Evolutionary conservation across 2,329 filamentous ascomycete genomes (phyloP), one percentile per base, ranked within the genome.

Genomic region (Arthrinium puccinioides): DNA sequence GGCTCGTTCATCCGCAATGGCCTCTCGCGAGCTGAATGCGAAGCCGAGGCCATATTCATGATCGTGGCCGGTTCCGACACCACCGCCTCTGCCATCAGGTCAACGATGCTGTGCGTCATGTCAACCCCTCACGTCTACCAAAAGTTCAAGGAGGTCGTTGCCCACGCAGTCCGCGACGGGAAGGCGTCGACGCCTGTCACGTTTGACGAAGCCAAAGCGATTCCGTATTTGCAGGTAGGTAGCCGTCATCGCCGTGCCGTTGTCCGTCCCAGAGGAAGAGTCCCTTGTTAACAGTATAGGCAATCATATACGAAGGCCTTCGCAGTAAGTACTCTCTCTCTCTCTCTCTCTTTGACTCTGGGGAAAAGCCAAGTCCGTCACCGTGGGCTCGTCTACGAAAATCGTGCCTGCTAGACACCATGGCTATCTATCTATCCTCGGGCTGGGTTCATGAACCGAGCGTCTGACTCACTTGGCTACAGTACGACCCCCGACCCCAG

Each of bases 91-190:
- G 61, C 62, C 3, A 59, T 76, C 5, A 62, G 68, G 2, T 55
- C 61, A 23, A 70, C 63, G 3, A 36, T 76, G 35, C 60, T 74
- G 14, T 62, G 70, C 48, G 49, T 75, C 35, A 59, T 66, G 14
- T 66, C 63, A 10, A 64, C 61, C 16, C 70, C 69, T 0, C 52
- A 54, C 1, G 60, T 69, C 1, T 64, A 69, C 37, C 42, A 48
- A 4, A 63, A 59, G n/a, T 49, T 76, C 1, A 63, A 66, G 21
- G 46, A 48, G 0, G 72, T 74, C 45, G 63, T 72, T 24, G 56
- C 63, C 25, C 44, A 44, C 6, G 64, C 62, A 0, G 35, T 54
- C 9, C 20, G 36, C 11, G 39, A 39, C 51, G 67, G 40, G 52
- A 54, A 9, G 46, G 53, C 9, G 54, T 66, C 36, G 26, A 47